phyloP scores from a whole-genome alignment of 1,284 basidiomycete species.

The Ganoderma lucidum region DNA sequence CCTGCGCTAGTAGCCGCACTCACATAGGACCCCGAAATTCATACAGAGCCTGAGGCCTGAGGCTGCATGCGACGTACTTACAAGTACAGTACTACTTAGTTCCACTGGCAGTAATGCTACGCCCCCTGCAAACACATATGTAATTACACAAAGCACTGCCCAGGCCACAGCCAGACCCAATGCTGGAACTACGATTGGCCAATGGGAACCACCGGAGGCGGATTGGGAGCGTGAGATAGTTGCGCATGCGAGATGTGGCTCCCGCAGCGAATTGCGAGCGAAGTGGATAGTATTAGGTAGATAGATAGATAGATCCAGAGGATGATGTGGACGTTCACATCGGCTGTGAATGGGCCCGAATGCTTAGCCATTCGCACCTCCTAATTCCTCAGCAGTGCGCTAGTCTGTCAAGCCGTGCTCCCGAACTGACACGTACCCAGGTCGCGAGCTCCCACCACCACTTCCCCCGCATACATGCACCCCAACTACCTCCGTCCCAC shows the following conservation, averaged over 20 bases:
- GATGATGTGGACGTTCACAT: slow-evolving; percentile 15
- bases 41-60: too few species aligned
- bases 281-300: background rate
- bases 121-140: too few species aligned
- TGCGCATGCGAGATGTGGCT: background rate
- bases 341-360: slow-evolving; percentile 4
- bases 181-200: background rate
- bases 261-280: background rate
- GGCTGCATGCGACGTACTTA: too few species aligned
- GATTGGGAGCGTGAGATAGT: slow-evolving; percentile 5
- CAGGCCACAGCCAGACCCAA: background rate
- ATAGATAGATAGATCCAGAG: too few species aligned
- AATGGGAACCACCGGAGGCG: background rate
- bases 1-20: too few species aligned
- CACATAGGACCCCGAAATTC: too few species aligned
- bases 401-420: slow-evolving; percentile 25
- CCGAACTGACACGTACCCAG: slow-evolving; percentile 33
- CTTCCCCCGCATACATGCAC: slow-evolving; percentile 4
- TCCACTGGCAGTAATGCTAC: too few species aligned
- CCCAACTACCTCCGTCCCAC: background rate
- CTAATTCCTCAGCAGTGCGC: slow-evolving; percentile 22
- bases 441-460: slow-evolving; percentile 17
- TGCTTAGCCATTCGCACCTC: slow-evolving; percentile 24
- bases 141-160: too few species aligned
- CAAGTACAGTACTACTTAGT: too few species aligned